These are phyloP conservation scores for Penicillium taxi DNA, from an alignment of 495 filamentous ascomycete genomes.

Conservation along the genomic window DNA sequence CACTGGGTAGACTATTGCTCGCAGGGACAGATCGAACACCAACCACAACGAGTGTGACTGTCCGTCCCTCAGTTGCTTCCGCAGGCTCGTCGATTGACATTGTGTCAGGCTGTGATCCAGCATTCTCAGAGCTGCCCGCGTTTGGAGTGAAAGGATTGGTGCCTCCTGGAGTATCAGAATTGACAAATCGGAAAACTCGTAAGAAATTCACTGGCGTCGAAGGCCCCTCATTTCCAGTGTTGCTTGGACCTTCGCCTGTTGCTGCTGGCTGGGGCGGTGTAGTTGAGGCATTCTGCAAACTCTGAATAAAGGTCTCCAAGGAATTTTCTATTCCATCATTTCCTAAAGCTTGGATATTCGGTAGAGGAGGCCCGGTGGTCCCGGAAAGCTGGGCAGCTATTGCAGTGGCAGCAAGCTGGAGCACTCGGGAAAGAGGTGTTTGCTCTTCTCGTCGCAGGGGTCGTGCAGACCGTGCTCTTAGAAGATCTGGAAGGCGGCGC, in stretches of 20 bases:
- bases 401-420: conserved; percentile 52
- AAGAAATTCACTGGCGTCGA: conserved; percentile 50
- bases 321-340: conserved; percentile 50
- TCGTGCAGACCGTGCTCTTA: conserved; percentile 43
- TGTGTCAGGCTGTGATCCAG: conserved; percentile 13
- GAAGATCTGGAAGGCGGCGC: conserved; percentile 35
- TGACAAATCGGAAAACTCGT: conserved; percentile 54
- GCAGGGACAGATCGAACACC: conserved; percentile 63
- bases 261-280: conserved; percentile 33
- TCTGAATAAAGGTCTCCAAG: conserved; percentile 49
- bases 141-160: conserved; percentile 14
- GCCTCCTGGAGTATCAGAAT: conserved; percentile 29
- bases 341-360: conserved; percentile 51
- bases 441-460: conserved; percentile 48
- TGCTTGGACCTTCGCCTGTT: conserved; percentile 22
- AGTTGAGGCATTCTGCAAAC: conserved; percentile 46
- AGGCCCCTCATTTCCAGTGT: conserved; percentile 23
- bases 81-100: conserved; percentile 38
- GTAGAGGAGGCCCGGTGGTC: conserved; percentile 43
- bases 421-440: conserved; percentile 47
- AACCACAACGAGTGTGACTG: conserved; percentile 62
- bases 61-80: conserved; percentile 50
- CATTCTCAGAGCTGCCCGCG: conserved; percentile 12
- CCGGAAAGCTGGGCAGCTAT: conserved; percentile 56
- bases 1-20: conserved; percentile 36